Evolutionary conservation across 2,329 filamentous ascomycete species (phyloP), one percentile per base, ranked within the genome.

Genomic region (Truncatella angustata): DNA sequence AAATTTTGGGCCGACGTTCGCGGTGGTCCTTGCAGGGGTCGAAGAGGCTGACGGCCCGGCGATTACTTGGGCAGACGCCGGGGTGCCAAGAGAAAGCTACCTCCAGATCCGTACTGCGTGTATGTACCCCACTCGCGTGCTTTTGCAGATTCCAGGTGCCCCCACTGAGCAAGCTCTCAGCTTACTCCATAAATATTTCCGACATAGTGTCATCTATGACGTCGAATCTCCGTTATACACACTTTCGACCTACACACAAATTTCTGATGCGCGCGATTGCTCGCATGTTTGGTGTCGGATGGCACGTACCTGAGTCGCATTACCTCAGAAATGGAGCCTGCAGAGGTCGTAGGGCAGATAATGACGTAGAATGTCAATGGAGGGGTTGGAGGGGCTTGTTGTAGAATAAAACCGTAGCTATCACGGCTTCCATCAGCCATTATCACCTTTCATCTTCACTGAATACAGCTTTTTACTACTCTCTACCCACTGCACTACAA

Each of bases 161-260:
- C 28, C 28, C 28, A 14, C 28, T 32, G 14, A 14, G 28, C 28
- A 32, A 32, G 28, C 28, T 32, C 28, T 14, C 28, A 44, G 40
- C 40, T 21, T 26, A 14, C 40, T 9, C 40, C 40, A 44, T 23
- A 16, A n/a, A 44, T 32, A 14, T 32, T 7, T 14, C 14, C 20
- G 10, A 16, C 21, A 12, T 23, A 24, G 12, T 44, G 40, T 44
- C 40, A 44, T 44, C 40, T 44, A 44, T 44, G 40, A 44, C 40
- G 40, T 44, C 40, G 40, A 24, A 21, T n/a, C 40, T 44, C 40
- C 40, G 40, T 44, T 44, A 44, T 44, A 44, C 20, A 28, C 40
- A 44, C 16, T 44, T 28, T 44, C 14, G 7, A 14, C 28, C 28
- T 14, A 14, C 28, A n/a, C n/a, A n/a, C n/a, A n/a, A n/a, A n/a